Evolutionary conservation across 2,329 filamentous ascomycete species (phyloP).

Genomic region (Esteya vermicola): DNA sequence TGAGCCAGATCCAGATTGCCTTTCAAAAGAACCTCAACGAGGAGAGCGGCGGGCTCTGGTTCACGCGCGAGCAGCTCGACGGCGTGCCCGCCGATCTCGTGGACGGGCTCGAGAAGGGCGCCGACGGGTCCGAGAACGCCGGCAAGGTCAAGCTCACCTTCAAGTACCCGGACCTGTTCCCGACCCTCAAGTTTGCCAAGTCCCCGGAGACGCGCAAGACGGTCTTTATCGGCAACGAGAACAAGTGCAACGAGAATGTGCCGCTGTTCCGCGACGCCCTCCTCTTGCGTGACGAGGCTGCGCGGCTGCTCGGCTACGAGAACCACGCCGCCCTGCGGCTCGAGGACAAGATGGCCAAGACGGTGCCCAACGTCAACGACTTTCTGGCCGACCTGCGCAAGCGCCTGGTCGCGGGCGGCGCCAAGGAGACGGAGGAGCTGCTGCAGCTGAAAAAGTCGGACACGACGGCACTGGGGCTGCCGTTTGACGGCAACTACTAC

Average conservation of each 20-base stretch:
- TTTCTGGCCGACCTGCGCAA: conserved; percentile 58
- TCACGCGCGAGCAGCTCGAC: conserved; percentile 57
- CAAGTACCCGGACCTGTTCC: conserved; percentile 74
- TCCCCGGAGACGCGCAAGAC: conserved; percentile 54
- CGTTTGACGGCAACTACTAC: conserved; percentile 58
- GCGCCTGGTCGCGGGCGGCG: conserved; percentile 53
- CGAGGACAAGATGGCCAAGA: conserved; percentile 79
- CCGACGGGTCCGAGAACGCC: conserved; percentile 44
- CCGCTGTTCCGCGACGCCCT: conserved; percentile 63
- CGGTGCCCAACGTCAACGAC: conserved; percentile 52
- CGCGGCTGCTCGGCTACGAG: conserved; percentile 60
- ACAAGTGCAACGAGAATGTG: conserved; percentile 65
- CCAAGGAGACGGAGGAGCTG: conserved; percentile 57
- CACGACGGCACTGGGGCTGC: conserved; percentile 40
- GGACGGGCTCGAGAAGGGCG: conserved; percentile 54
- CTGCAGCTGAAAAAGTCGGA: conserved; percentile 61
- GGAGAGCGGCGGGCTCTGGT: conserved; percentile 70
- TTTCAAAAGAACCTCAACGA: conserved; percentile 75
- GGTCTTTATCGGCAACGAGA: conserved; percentile 63
- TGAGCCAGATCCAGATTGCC: conserved; percentile 59
- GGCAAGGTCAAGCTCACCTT: conserved; percentile 61
- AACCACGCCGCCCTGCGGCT: conserved; percentile 65
- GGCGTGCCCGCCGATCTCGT: conserved; percentile 62
- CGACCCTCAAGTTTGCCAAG: conserved; percentile 62
- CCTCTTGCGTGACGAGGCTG: conserved; percentile 62